Evolutionary conservation across 2,329 filamentous ascomycete species (phyloP).

Genomic region (Neospermospora avenae): DNA sequence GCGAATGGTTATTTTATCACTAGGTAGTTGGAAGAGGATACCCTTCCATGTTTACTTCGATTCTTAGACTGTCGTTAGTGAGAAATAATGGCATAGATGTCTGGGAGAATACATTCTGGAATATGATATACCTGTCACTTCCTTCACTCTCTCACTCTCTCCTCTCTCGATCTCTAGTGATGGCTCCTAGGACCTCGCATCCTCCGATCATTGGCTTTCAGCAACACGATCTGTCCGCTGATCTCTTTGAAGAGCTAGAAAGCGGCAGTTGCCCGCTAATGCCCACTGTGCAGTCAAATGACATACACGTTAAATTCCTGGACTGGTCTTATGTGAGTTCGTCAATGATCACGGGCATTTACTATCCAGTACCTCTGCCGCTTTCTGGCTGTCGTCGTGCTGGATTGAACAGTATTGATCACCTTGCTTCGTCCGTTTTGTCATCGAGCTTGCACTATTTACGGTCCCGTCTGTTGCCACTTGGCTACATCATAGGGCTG

Average conservation of each 20-base stretch:
- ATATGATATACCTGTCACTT: background rate
- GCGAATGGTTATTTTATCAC: constrained; percentile 40
- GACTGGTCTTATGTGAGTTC: too few relatives aligned
- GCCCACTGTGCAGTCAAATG: too few relatives aligned
- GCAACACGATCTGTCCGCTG: too few relatives aligned
- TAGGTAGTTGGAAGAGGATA: constrained; percentile 11
- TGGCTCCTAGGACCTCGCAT: too few relatives aligned
- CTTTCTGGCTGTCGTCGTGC: background rate
- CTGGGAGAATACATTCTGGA: background rate
- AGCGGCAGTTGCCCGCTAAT: too few relatives aligned
- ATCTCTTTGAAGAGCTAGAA: too few relatives aligned
- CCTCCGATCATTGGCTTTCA: too few relatives aligned
- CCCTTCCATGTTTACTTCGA: background rate
- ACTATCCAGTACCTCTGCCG: background rate
- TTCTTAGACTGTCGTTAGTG: background rate
- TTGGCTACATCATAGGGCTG: background rate
- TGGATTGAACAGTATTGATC: background rate
- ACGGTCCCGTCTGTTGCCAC: background rate
- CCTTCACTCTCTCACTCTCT: too few relatives aligned
- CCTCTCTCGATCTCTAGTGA: too few relatives aligned
- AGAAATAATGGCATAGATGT: background rate
- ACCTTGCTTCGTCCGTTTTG: background rate
- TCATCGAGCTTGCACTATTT: background rate
- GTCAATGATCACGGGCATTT: background rate
- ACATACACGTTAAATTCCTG: too few relatives aligned